Evolutionary conservation across 2,329 filamentous ascomycete genomes (phyloP).

Genomic region (Aspergillus sojae): DNA sequence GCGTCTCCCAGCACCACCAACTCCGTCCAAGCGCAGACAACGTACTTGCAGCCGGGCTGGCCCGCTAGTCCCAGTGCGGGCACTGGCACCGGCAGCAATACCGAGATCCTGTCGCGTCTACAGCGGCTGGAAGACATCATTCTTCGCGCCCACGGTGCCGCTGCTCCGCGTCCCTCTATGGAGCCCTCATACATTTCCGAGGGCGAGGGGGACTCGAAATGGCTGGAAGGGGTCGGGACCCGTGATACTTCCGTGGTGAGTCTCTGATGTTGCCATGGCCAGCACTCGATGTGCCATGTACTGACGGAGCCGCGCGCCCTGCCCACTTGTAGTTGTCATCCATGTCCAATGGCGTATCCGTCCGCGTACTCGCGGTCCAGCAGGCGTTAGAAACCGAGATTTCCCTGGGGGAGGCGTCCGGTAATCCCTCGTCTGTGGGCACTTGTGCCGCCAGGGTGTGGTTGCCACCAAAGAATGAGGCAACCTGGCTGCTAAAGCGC

Average conservation of each 20-base stretch:
- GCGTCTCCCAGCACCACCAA: no score
- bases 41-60: no score
- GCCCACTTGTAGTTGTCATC: neutral
- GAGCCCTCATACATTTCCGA: neutral
- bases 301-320: neutral
- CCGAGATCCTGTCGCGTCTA: neutral
- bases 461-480: neutral
- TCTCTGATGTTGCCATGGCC: neutral
- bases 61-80: no score
- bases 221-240: neutral
- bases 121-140: slow-evolving; percentile 4
- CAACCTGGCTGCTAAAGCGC: neutral
- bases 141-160: neutral
- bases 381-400: neutral
- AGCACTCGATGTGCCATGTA: neutral
- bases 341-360: neutral
- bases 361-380: neutral
- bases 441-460: no score
- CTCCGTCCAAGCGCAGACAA: no score
- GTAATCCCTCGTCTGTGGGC: no score
- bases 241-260: neutral
- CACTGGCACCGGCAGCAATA: no score
- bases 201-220: slow-evolving; percentile 1
- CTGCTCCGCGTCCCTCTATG: neutral
- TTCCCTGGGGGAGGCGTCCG: no score